These are phyloP conservation scores for Colletotrichum acutatum DNA, from an alignment of 2,329 filamentous ascomycete species.

Conservation along the genomic window DNA sequence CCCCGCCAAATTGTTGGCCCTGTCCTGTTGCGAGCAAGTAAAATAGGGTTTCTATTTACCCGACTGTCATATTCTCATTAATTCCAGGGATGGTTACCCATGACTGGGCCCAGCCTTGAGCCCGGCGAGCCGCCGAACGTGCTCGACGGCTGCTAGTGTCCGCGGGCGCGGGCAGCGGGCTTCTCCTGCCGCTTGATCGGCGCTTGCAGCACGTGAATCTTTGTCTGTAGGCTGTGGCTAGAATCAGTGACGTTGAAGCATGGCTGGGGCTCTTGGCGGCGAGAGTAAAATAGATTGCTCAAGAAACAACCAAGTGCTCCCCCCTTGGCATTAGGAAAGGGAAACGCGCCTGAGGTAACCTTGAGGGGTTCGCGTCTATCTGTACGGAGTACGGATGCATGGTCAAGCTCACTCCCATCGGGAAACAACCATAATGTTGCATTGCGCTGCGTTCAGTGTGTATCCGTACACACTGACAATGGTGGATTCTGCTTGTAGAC, in stretches of 20 bases:
- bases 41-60: constrained; percentile 7
- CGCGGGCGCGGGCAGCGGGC: constrained; percentile 10
- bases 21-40: constrained; percentile 1
- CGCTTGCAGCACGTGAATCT: constrained; percentile 22
- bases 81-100: constrained; percentile 5
- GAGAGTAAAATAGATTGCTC: constrained; percentile 17
- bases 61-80: background rate
- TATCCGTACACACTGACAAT: too few species aligned
- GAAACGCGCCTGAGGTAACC: background rate
- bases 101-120: background rate
- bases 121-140: constrained; percentile 14
- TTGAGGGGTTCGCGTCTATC: background rate
- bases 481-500: too few species aligned
- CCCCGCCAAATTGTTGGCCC: constrained; percentile 8
- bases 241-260: constrained; percentile 1
- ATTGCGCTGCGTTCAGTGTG: background rate
- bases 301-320: constrained; percentile 12
- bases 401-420: background rate
- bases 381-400: too few species aligned
- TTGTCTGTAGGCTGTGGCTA: constrained; percentile 17
- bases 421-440: background rate
- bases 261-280: constrained; percentile 23
- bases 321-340: background rate
- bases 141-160: constrained; percentile 10
- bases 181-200: constrained; percentile 18